These are phyloP conservation scores for Sphaerulina musiva DNA, from an alignment of 2,329 filamentous ascomycete species.

Conservation along the genomic window DNA sequence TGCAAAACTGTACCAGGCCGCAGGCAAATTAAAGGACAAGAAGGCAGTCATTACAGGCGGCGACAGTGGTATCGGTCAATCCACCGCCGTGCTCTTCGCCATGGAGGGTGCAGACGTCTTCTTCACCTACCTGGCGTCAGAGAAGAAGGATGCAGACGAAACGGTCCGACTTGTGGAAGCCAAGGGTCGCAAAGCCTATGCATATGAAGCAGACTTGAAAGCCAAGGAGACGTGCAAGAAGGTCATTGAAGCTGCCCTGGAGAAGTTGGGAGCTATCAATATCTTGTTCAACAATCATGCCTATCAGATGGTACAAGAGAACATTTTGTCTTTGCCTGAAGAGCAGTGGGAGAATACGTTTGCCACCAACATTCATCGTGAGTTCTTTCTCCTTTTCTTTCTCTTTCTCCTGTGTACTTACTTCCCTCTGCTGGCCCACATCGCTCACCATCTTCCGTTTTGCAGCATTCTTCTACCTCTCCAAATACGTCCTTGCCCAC, in stretches of 20 bases:
- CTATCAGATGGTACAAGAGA: constrained; percentile 65
- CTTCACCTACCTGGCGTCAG: constrained; percentile 67
- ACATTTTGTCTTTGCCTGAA: constrained; percentile 66
- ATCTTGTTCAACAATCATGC: constrained; percentile 68
- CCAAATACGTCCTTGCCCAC: constrained; percentile 69
- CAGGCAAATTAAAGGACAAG: constrained; percentile 68
- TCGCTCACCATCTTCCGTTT: neutral
- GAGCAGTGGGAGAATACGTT: constrained; percentile 77
- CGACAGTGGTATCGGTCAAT: constrained; percentile 71
- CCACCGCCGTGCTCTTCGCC: constrained; percentile 68
- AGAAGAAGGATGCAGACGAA: constrained; percentile 68
- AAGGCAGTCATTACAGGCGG: constrained; percentile 75
- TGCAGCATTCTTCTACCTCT: constrained; percentile 61
- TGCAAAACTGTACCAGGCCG: constrained; percentile 64
- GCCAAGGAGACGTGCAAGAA: constrained; percentile 62
- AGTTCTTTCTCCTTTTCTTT: constrained; percentile 1
- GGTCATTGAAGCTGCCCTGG: constrained; percentile 59
- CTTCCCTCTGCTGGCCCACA: neutral
- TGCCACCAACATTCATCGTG: constrained; percentile 68
- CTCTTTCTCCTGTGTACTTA: too few species aligned
- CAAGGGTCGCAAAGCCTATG: constrained; percentile 58
- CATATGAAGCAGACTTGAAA: constrained; percentile 59
- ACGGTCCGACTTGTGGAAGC: constrained; percentile 65
- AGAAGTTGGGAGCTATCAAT: constrained; percentile 62
- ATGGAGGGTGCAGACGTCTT: constrained; percentile 71